A percentile compares a stretch with the other conserved stretches of the same genome.
phyloP scores from a whole-genome alignment of 352 stramenopile genomes.

The Pythium biforme region DNA sequence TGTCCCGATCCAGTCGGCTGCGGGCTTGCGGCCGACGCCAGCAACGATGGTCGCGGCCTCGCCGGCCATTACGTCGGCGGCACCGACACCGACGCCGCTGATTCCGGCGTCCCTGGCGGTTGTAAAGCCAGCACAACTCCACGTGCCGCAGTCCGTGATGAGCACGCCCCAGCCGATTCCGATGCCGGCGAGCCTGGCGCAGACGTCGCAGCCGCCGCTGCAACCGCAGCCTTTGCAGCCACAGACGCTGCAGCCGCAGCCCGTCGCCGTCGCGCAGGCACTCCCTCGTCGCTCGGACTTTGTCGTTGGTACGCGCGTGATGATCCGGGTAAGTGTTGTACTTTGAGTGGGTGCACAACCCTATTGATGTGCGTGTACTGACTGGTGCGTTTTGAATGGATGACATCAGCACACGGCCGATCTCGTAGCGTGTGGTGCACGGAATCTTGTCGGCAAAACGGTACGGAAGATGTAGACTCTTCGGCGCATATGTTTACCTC shows the following conservation, averaged over 20 bases:
- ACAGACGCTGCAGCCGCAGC: conserved; percentile 1
- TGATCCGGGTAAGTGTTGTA: conserved; percentile 53
- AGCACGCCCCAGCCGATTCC: conserved; percentile 1
- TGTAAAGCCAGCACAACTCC: conserved; percentile 1
- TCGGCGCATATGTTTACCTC: background rate
- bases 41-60: background rate
- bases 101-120: conserved; percentile 4
- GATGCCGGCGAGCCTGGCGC: conserved; percentile 8
- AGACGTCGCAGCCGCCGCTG: conserved; percentile 8
- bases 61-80: background rate
- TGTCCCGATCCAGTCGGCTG: background rate
- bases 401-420: conserved; percentile 60
- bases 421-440: conserved; percentile 68
- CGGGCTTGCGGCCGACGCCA: conserved; percentile 3
- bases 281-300: conserved; percentile 57
- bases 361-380: background rate
- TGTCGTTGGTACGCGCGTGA: conserved; percentile 56
- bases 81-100: background rate
- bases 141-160: conserved; percentile 9
- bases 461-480: conserved; percentile 10
- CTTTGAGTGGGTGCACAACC: background rate
- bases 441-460: conserved; percentile 71
- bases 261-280: conserved; percentile 17
- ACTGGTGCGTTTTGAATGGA: background rate
- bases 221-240: conserved; percentile 3